Evolutionary conservation across 176 grass and related monocot genomes (phyloP).

Genomic region (Puya raimondii): DNA sequence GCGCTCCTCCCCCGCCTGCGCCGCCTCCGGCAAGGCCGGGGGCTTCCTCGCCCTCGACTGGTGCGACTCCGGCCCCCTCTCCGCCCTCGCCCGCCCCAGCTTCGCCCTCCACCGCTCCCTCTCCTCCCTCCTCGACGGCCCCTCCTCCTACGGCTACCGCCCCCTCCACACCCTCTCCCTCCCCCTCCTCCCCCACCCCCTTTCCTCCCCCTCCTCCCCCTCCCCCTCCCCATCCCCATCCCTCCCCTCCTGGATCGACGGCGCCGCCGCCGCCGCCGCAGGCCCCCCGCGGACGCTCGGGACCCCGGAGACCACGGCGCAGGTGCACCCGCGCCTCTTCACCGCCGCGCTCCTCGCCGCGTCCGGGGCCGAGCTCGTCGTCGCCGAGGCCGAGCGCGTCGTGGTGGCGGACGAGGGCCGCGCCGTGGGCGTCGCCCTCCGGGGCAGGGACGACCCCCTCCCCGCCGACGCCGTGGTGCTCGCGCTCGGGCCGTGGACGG

Average conservation of each 20-base stretch:
- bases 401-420: constrained; percentile 27
- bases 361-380: constrained; percentile 53
- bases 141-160: constrained; percentile 54
- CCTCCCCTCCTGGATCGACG: constrained; percentile 70
- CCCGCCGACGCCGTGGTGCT: constrained; percentile 71
- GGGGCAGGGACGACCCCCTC: constrained; percentile 33
- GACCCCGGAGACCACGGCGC: constrained; percentile 60
- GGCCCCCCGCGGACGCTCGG: constrained; percentile 46
- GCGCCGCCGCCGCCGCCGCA: constrained; percentile 25
- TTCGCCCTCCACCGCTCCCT: constrained; percentile 64
- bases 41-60: constrained; percentile 92
- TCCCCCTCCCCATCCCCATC: neutral
- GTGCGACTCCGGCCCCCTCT: constrained; percentile 63
- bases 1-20: constrained; percentile 62
- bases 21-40: constrained; percentile 77
- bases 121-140: constrained; percentile 43
- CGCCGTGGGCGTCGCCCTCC: constrained; percentile 48
- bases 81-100: constrained; percentile 53
- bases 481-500: constrained; percentile 79
- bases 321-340: constrained; percentile 88
- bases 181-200: constrained; percentile 1
- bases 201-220: constrained; percentile 7
- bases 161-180: constrained; percentile 70
- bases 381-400: constrained; percentile 65
- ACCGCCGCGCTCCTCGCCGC: constrained; percentile 60